phyloP scores from a whole-genome alignment of 176 grass and related monocot species.

The Zizania latifolia region DNA sequence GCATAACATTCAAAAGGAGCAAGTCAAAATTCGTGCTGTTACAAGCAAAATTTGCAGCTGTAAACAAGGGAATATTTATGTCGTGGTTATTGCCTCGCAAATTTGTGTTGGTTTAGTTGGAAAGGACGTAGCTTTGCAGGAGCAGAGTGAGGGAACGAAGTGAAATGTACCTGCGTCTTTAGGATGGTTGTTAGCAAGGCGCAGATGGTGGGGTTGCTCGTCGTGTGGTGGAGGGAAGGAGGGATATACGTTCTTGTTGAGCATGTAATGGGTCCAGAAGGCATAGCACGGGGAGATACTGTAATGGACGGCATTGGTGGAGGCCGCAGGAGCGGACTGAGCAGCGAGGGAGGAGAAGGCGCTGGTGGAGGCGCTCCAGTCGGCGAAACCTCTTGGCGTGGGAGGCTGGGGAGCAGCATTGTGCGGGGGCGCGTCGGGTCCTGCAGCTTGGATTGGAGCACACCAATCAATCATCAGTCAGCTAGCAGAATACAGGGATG shows the following conservation, averaged over 20 bases:
- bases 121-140: neutral
- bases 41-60: neutral
- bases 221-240: conserved; percentile 29
- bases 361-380: conserved; percentile 32
- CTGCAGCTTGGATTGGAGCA: neutral
- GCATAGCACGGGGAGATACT: conserved; percentile 36
- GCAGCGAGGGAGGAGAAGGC: conserved; percentile 1
- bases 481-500: no score
- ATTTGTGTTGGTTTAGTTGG: neutral
- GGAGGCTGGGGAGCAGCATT: conserved; percentile 13
- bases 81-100: neutral
- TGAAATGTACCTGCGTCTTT: conserved; percentile 34
- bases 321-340: neutral
- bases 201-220: conserved; percentile 3
- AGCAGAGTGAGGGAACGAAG: neutral
- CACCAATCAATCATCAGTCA: neutral
- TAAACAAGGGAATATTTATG: neutral
- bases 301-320: conserved; percentile 29
- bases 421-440: neutral
- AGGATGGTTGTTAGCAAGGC: conserved; percentile 23
- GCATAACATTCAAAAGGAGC: neutral
- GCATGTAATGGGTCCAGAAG: conserved; percentile 32
- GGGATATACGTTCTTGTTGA: conserved; percentile 35
- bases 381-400: conserved; percentile 17
- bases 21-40: neutral